Evolutionary conservation across 495 filamentous ascomycete species (phyloP).

Genomic region (Tuber magnatum): DNA sequence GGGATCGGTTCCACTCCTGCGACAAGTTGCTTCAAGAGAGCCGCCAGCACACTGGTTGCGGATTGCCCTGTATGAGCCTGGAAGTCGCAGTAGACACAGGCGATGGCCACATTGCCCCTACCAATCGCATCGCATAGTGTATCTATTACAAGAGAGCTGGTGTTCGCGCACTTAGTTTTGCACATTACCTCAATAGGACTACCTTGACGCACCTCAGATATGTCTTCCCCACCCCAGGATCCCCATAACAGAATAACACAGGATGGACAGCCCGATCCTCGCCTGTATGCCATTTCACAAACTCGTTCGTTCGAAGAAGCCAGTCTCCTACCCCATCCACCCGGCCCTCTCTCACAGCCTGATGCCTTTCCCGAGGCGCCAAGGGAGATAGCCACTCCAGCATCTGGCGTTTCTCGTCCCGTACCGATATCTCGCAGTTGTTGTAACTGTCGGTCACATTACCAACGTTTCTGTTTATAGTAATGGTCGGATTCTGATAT

Average conservation of each 20-base stretch:
- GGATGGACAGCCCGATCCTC: neutral
- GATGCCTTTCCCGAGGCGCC: neutral
- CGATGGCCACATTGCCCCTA: neutral
- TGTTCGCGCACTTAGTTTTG: neutral
- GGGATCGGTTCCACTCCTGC: neutral
- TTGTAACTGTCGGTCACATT: neutral
- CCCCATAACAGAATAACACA: neutral
- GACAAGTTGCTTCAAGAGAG: neutral
- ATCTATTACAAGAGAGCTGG: neutral
- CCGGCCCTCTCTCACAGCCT: neutral
- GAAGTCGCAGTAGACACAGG: neutral
- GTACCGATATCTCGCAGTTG: too few species aligned
- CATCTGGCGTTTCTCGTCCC: neutral
- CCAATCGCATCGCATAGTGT: neutral
- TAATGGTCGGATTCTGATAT: neutral
- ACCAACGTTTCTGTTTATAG: neutral
- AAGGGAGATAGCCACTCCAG: neutral
- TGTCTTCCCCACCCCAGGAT: neutral
- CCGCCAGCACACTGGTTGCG: neutral
- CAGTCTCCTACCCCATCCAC: neutral
- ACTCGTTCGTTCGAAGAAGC: neutral
- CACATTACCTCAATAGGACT: too few species aligned
- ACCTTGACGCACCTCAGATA: neutral
- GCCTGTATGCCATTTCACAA: neutral
- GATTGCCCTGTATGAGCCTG: neutral